Evolutionary conservation across 495 filamentous ascomycete species (phyloP).

Genomic region (Hypoxylon perforatum): DNA sequence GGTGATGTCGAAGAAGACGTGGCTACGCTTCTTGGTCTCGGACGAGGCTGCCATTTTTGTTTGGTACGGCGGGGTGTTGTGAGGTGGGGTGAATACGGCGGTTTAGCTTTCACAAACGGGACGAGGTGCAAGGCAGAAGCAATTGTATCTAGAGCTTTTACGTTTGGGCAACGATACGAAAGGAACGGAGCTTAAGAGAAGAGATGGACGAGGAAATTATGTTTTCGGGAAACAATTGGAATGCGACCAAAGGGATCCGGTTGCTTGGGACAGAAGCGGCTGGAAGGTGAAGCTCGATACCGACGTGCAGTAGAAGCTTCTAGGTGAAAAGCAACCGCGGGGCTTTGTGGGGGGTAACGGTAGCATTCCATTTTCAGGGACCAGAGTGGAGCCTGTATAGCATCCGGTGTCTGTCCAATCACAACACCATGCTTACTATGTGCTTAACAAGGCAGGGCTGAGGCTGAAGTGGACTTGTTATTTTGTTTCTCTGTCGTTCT

Average conservation of each 20-base stretch:
- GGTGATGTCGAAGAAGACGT: constrained; percentile 90
- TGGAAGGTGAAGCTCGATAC: constrained; percentile 34
- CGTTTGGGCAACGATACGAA: neutral
- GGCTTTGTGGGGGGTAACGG: constrained; percentile 37
- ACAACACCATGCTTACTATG: constrained; percentile 10
- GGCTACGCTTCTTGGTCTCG: constrained; percentile 65
- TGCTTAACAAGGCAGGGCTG: no score
- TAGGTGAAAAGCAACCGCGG: constrained; percentile 41
- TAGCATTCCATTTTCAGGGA: constrained; percentile 2
- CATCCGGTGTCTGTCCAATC: constrained; percentile 4
- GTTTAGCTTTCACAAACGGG: neutral
- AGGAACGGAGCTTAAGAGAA: no score
- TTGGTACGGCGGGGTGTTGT: neutral
- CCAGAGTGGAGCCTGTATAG: constrained; percentile 6
- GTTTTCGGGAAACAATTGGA: constrained; percentile 33
- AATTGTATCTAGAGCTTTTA: neutral
- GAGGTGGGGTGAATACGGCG: constrained; percentile 4
- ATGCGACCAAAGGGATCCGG: constrained; percentile 21
- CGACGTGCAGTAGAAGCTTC: constrained; percentile 37
- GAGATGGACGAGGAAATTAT: constrained; percentile 1
- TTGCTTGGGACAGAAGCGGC: constrained; percentile 15
- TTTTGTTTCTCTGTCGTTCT: no score
- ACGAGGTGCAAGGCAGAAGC: neutral
- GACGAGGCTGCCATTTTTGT: constrained; percentile 49
- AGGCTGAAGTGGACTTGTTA: no score